These are phyloP conservation scores for Aspergillus mulundensis DNA, from an alignment of 495 filamentous ascomycete genomes.

Conservation along the genomic window DNA sequence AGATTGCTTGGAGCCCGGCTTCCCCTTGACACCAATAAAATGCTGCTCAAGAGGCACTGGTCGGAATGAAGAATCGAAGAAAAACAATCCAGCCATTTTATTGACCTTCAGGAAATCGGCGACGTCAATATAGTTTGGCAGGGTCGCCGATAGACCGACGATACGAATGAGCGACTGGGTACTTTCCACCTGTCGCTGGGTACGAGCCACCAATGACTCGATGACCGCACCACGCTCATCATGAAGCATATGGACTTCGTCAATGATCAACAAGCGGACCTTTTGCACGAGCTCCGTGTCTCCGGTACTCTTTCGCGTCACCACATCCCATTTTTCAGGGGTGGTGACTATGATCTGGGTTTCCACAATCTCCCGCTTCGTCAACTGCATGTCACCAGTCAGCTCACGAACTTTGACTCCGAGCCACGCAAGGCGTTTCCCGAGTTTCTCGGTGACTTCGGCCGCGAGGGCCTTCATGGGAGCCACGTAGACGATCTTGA, in stretches of 20 bases:
- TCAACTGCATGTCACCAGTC: conserved; percentile 98
- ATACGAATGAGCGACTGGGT: conserved; percentile 96
- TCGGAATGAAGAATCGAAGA: conserved; percentile 93
- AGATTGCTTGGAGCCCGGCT: conserved; percentile 69
- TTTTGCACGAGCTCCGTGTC: conserved; percentile 98
- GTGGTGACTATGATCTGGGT: conserved; percentile 99
- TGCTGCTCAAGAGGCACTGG: conserved; percentile 96
- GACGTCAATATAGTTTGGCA: conserved; percentile 95
- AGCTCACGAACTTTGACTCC: conserved; percentile 85
- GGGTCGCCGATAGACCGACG: conserved; percentile 87
- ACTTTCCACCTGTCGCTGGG: conserved; percentile 93
- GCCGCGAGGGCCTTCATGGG: conserved; percentile 98
- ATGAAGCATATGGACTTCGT: conserved; percentile 99
- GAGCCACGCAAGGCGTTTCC: conserved; percentile 90
- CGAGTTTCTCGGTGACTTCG: conserved; percentile 91
- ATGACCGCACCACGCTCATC: conserved; percentile 95
- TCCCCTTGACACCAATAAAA: conserved; percentile 94
- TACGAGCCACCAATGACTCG: conserved; percentile 90
- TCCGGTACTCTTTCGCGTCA: conserved; percentile 92
- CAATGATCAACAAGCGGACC: conserved; percentile 92
- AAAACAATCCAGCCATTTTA: conserved; percentile 87
- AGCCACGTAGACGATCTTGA: conserved; percentile 98
- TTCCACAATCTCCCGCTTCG: conserved; percentile 89
- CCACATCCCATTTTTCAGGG: conserved; percentile 98
- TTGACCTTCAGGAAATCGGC: conserved; percentile 97